Base-by-base conservation (phyloP, 768 basidiomycete genomes). In the Rhodotorula babjevae region DNA sequence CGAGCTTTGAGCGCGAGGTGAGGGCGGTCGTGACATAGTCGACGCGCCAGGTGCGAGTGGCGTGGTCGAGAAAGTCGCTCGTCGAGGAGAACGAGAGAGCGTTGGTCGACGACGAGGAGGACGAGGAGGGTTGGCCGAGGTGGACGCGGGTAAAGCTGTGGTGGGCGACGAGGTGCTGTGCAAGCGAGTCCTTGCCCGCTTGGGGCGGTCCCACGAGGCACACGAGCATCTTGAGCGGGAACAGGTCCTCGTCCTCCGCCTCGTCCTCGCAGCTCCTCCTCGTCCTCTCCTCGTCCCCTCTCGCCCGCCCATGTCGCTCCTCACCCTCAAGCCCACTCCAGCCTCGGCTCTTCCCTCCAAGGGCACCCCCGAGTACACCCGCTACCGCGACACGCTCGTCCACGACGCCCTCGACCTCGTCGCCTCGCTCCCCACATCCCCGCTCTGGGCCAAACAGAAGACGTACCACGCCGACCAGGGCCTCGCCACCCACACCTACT, bases 11-110 rank as follows among this genome's bases (percentile, higher is more conserved):
- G 42, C 82, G 82, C 2, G 85, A 87, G 55, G 80, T 79, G 31
- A 94, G 80, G 79, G 91, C 89, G n/a, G 83, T 81, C 0, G 93
- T 95, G 44, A 97, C 92, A 77, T 89, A 92, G 77, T 91, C 83
- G 14, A 83, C 80, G 57, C 84, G 85, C 95, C 95, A 99, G 74
- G 90, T 85, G 72, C 83, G 84, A 2, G 96, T 98, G 27, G 89
- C 88, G 79, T 89, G 85, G 73, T 87, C 84, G 58, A 98, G 84
- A 57, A 97, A 81, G 15, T 85, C 82, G 21, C 81, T 74, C 3
- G 87, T 80, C 16, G 84, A 84, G 12, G 80, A 87, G 90, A 79
- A 82, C 36, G 55, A 77, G 66, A 63, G 78, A n/a, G 59, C 5
- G 31, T 56, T 15, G 29, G 25, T 16, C 40, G 42, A 21, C 36